A percentile compares a stretch with the other conserved stretches of the same genome.
These are phyloP conservation scores for Aspergillus carbonarius DNA, from an alignment of 2,329 filamentous ascomycete genomes.

Conservation along the genomic window DNA sequence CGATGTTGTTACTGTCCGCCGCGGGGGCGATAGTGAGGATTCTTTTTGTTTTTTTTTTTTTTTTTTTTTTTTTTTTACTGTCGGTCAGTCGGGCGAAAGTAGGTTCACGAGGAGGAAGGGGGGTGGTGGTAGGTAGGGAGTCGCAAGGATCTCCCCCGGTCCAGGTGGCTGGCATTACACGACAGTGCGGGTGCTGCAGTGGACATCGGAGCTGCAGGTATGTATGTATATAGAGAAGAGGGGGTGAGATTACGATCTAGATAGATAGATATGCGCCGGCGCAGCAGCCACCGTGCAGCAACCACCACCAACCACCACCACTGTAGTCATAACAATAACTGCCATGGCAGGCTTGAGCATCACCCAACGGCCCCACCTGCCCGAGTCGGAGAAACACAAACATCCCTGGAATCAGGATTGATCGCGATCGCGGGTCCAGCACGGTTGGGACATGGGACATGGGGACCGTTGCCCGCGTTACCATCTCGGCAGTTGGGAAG, in stretches of 20 bases:
- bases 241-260: no score
- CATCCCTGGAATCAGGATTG: not conserved
- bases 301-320: no score
- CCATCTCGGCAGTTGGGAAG: not conserved
- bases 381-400: not conserved
- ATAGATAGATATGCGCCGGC: no score
- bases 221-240: no score
- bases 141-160: not conserved
- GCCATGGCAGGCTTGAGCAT: no score
- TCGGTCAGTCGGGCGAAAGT: not conserved
- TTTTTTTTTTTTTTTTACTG: not conserved
- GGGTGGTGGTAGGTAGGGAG: not conserved
- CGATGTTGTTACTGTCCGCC: not conserved
- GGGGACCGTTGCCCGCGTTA: not conserved
- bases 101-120: not conserved
- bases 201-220: not conserved
- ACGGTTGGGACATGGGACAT: not conserved
- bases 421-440: not conserved
- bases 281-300: no score
- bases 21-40: not conserved
- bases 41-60: not conserved
- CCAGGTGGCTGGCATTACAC: not conserved
- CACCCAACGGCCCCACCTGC: not conserved
- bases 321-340: no score
- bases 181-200: not conserved